Percentiles rank a stretch among this genome's conserved stretches.
phyloP scores from a whole-genome alignment of 1,284 basidiomycete species.

The Moesziomyces parantarcticus region DNA sequence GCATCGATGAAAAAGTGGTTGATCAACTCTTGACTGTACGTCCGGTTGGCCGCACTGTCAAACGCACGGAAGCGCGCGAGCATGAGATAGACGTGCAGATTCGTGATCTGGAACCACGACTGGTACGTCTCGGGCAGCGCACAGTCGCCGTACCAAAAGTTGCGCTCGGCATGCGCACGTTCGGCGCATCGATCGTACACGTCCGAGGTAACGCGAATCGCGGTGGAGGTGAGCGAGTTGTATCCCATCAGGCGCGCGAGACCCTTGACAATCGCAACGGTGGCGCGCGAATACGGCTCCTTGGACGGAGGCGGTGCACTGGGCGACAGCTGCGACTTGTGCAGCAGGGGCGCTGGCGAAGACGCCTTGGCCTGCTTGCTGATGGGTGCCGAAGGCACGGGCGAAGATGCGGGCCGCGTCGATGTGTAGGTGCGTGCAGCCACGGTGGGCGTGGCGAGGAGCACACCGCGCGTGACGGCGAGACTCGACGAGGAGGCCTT shows the following conservation, averaged over 20 bases:
- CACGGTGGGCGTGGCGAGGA: constrained; percentile 14
- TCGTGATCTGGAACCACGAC: constrained; percentile 95
- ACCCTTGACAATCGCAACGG: constrained; percentile 59
- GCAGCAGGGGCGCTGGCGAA: constrained; percentile 23
- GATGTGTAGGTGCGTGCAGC: constrained; percentile 19
- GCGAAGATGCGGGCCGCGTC: not conserved
- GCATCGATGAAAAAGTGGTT: constrained; percentile 97
- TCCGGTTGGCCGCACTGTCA: constrained; percentile 75
- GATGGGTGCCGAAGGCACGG: not conserved
- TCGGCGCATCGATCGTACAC: constrained; percentile 72
- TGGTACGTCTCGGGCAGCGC: constrained; percentile 92
- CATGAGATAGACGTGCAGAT: constrained; percentile 91
- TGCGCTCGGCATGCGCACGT: constrained; percentile 66
- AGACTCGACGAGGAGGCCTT: constrained; percentile 24
- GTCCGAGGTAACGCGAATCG: constrained; percentile 72
- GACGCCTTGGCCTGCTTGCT: not conserved
- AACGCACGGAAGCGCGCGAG: constrained; percentile 87
- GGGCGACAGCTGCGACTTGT: constrained; percentile 57
- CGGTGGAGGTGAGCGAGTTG: constrained; percentile 70
- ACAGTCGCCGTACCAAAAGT: constrained; percentile 74
- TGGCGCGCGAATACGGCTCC: constrained; percentile 49
- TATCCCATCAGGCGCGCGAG: constrained; percentile 72
- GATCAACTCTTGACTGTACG: constrained; percentile 82
- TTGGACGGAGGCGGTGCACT: constrained; percentile 45
- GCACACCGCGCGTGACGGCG: constrained; percentile 17